Evolutionary conservation across 1,284 basidiomycete species (phyloP), one percentile per base, ranked within the genome.

Genomic region (Gomphus bonarii): DNA sequence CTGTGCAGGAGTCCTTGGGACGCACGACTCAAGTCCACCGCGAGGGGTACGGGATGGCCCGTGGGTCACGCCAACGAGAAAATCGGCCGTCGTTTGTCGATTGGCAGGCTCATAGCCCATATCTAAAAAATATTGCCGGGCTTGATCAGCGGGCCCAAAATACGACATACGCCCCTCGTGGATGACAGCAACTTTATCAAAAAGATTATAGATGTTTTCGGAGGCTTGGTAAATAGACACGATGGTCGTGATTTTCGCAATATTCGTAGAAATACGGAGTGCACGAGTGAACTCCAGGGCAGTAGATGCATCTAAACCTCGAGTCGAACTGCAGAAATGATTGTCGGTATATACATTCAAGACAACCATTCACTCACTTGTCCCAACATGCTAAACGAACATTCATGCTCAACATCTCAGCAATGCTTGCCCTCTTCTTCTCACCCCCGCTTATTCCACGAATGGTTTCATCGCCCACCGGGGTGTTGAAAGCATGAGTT

Each of bases 251-350:
- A 84, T 82, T 6, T 81, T 80, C 9, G 85, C 73, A 18, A 92
- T 70, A 65, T 94, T 88, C 6, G 89, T 88, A 75, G 88, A 81
- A 14, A 86, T 73, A 20, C 91, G 78, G 61, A 95, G 70, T 59
- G 80, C 78, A 68, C 82, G 84, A 60, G 75, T 80, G 62, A 85
- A 92, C 66, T 90, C 86, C 38, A 94, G 74, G 0, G 92, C 91
- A 3, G 90, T 94, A 28, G 84, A 84, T 1, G 91, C 88, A 64
- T 95, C 92, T 44, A 97, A 77, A 60, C 93, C 91, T 49, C 89
- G 78, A 1, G 88, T 90, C 0, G 86, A 85, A 63, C 80, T 81
- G 5, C 14, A 28, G 1, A 6, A 4, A 5, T 4, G n/a, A 14
- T 5, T 36, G 38, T 50, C 11, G 22, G 49, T 30, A 20, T 10